phyloP scores from a whole-genome alignment of 768 basidiomycete genomes.

The Obba rivulosa region DNA sequence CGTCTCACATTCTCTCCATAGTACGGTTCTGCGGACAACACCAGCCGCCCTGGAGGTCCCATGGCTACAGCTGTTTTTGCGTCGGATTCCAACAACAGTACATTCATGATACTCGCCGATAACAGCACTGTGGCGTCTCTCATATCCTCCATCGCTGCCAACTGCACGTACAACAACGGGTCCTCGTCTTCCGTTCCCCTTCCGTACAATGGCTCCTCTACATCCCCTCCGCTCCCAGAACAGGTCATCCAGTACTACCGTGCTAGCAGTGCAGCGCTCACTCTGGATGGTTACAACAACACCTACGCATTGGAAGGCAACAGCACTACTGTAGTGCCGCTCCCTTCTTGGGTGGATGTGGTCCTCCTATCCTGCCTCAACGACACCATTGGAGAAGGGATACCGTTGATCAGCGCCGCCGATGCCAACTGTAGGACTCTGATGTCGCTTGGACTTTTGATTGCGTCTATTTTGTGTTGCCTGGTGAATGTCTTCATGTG shows the following conservation, averaged over 20 bases:
- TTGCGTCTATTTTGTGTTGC: too few species aligned
- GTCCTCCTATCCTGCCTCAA: conserved; percentile 28
- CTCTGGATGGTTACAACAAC: conserved; percentile 64
- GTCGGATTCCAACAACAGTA: conserved; percentile 21
- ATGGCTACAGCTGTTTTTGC: conserved; percentile 22
- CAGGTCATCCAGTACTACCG: conserved; percentile 53
- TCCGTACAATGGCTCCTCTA: neutral
- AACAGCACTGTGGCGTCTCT: conserved; percentile 27
- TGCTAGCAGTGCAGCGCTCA: conserved; percentile 54
- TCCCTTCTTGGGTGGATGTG: neutral
- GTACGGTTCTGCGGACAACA: conserved; percentile 30
- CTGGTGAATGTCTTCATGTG: too few species aligned
- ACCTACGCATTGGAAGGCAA: conserved; percentile 40
- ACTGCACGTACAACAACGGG: conserved; percentile 25
- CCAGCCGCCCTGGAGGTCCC: conserved; percentile 30
- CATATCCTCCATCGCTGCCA: conserved; percentile 22
- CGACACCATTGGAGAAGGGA: conserved; percentile 50
- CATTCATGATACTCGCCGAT: conserved; percentile 31
- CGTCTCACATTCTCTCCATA: conserved; percentile 3
- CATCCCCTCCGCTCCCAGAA: too few species aligned
- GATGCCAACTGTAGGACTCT: too few species aligned
- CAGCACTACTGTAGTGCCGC: neutral
- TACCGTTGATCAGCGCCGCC: conserved; percentile 39
- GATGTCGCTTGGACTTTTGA: too few species aligned
- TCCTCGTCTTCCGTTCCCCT: conserved; percentile 24